Base-by-base conservation (phyloP, 2,329 filamentous ascomycete species). In the Arthroderma sp. region DNA sequence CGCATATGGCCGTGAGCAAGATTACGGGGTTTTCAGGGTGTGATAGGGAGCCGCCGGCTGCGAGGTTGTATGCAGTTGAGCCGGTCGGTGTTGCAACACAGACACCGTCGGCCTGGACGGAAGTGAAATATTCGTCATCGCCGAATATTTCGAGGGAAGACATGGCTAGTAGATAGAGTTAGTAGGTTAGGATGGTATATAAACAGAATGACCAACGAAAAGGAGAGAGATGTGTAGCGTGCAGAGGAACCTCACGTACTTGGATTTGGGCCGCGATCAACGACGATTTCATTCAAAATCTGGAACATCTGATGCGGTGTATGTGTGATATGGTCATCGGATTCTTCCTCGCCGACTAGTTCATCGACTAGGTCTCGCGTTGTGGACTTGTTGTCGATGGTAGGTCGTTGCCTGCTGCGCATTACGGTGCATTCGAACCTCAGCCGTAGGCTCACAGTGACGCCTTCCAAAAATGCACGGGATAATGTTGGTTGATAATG, bases 221-320 rank as follows among this genome's bases (percentile, higher is more conserved):
- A 41, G 27, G 15, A 33, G 33, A 30, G 28, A 44, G 42, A 15
- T 36, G n/a, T 29, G 29, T 22, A 22, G 15, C 15, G 15, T 22
- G 15, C 15, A 22, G 15, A 22, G 15, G 42, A 32, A 28, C 10
- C 2, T 15, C n/a, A 71, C 80, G 69, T 68, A 86, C 83, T 94
- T 38, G 89, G 80, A 63, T 93, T 95, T 5, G 91, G 91, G 0
- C 91, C 91, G 11, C 91, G 76, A 58, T 98, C 91, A 29, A 96
- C 78, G 6, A 98, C 89, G n/a, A 96, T 80, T 61, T 98, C 91
- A 56, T 98, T 98, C 50, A 98, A 68, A 47, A 96, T 94, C 63
- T 94, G 86, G 61, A 81, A 86, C 1, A 84, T 88, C 34, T 80
- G 78, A 54, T 91, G 86, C 0, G 88, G 88, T 36, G 71, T 75